Evolutionary conservation across 2,329 filamentous ascomycete species (phyloP).

Genomic region (Hymenoscyphus fraxineus): DNA sequence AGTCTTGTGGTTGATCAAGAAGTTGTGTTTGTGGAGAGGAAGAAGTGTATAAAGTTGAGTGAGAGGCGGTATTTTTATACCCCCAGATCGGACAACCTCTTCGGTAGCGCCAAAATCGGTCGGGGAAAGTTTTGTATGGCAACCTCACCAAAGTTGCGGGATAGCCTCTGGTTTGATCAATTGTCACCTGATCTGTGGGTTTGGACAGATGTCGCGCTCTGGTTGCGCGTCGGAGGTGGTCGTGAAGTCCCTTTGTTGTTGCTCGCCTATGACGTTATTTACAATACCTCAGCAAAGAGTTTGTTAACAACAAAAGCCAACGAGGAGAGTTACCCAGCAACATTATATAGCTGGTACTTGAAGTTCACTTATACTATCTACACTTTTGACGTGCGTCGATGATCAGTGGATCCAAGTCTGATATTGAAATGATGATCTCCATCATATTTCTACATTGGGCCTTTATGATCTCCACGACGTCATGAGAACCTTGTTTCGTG

Average conservation of each 20-base stretch:
- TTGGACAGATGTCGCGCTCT: not conserved
- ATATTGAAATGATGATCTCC: constrained; percentile 1
- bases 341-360: not conserved
- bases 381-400: not conserved
- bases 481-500: not conserved
- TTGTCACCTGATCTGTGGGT: not conserved
- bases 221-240: not conserved
- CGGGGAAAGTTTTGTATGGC: not conserved
- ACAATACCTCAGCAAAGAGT: not conserved
- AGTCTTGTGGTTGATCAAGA: not conserved
- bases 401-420: not conserved
- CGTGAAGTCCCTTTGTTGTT: not conserved
- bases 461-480: not conserved
- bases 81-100: not conserved
- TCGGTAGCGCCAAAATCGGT: not conserved
- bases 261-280: not conserved
- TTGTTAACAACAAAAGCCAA: not conserved
- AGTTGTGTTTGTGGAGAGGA: not conserved
- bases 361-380: not conserved
- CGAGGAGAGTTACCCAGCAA: not conserved
- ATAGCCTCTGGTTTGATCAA: not conserved
- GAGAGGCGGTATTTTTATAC: not conserved
- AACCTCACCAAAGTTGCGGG: not conserved
- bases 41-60: not conserved
- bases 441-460: not conserved